Percentiles rank a stretch among this genome's conserved stretches.
phyloP scores from a whole-genome alignment of 2,329 filamentous ascomycete genomes.

The Aspergillus puulaauensis region DNA sequence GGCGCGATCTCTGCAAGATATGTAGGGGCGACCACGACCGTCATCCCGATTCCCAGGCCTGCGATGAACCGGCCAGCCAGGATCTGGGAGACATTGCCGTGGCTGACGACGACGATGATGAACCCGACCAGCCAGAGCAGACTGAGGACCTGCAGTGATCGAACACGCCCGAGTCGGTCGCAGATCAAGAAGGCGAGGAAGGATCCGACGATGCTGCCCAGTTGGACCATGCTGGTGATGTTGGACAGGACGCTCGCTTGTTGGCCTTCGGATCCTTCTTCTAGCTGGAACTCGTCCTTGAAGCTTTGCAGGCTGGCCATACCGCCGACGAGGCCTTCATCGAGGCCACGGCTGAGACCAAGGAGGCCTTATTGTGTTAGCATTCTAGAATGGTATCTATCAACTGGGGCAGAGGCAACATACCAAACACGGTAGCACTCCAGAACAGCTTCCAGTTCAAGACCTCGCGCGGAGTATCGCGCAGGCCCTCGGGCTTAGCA shows the following conservation, averaged over 20 bases:
- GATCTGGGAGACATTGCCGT: slow-evolving; percentile 23
- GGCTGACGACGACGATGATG: slow-evolving; percentile 46
- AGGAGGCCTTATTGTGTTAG: slow-evolving; percentile 54
- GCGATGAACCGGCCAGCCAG: background rate
- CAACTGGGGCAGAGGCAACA: no score
- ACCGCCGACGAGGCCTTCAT: slow-evolving; percentile 75
- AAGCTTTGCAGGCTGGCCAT: slow-evolving; percentile 63
- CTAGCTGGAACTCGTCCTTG: slow-evolving; percentile 58
- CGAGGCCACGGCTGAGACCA: slow-evolving; percentile 66
- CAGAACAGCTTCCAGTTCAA: slow-evolving; percentile 73
- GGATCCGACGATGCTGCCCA: slow-evolving; percentile 71
- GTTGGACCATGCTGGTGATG: slow-evolving; percentile 78
- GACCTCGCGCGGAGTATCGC: slow-evolving; percentile 47
- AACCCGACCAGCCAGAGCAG: slow-evolving; percentile 41
- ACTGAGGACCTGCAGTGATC: slow-evolving; percentile 42
- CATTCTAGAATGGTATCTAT: no score
- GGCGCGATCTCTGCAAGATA: background rate
- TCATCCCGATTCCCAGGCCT: no score
- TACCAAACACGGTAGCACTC: slow-evolving; percentile 64
- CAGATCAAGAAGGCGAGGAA: slow-evolving; percentile 55
- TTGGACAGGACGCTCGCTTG: slow-evolving; percentile 71
- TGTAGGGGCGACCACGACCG: no score
- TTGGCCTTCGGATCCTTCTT: slow-evolving; percentile 51
- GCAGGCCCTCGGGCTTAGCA: background rate
- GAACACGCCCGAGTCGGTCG: slow-evolving; percentile 47